These are phyloP conservation scores for Taphrina wiesneri DNA, from an alignment of 1,139 yeast species.

Conservation along the genomic window DNA sequence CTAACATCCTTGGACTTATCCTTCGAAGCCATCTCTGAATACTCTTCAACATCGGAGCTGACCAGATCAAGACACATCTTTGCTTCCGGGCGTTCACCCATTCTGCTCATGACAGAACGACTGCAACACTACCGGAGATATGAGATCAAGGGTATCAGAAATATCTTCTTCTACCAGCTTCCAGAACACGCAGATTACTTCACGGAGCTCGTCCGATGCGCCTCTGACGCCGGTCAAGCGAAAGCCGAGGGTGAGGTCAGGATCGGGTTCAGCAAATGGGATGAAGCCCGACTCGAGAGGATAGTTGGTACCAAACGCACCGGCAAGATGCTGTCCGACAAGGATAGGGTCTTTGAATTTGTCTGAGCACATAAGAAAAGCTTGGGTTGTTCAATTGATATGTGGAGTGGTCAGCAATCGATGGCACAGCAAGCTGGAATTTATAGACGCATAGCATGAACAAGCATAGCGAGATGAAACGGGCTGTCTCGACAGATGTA, in stretches of 20 bases:
- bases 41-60: slow-evolving; percentile 67
- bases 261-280: slow-evolving; percentile 75
- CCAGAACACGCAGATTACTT: slow-evolving; percentile 87
- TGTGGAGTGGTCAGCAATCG: too few species aligned
- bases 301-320: slow-evolving; percentile 81
- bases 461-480: neutral
- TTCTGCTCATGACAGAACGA: slow-evolving; percentile 86
- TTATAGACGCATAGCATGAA: neutral
- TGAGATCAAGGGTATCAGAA: slow-evolving; percentile 83
- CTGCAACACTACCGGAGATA: slow-evolving; percentile 86
- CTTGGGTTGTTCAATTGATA: too few species aligned
- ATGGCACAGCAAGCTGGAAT: too few species aligned
- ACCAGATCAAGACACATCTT: slow-evolving; percentile 72
- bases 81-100: slow-evolving; percentile 61
- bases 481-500: neutral
- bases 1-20: slow-evolving; percentile 50
- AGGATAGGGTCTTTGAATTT: slow-evolving; percentile 41
- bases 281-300: slow-evolving; percentile 74
- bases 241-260: slow-evolving; percentile 55
- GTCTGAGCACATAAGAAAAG: slow-evolving; percentile 34
- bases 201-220: slow-evolving; percentile 64
- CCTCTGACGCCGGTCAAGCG: slow-evolving; percentile 45
- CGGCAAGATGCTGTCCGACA: slow-evolving; percentile 40
- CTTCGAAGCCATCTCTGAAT: slow-evolving; percentile 77
- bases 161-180: slow-evolving; percentile 74